phyloP scores from a whole-genome alignment of 306 rosid genomes.

The Citrullus amarus region DNA sequence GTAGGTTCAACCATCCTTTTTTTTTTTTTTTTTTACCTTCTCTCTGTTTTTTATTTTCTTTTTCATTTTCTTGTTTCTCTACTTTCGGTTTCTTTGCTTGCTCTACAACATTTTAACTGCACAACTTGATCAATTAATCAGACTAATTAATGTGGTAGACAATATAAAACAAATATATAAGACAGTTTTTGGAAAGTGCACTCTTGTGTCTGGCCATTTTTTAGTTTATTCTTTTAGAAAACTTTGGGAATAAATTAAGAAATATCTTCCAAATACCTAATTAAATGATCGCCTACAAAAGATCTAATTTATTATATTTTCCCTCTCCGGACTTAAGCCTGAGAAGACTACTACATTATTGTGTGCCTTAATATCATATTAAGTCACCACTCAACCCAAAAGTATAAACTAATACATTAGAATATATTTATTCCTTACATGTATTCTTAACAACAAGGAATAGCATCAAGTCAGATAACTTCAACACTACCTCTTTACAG shows the following conservation, averaged over 20 bases:
- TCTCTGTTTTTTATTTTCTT: background rate
- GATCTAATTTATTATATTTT: background rate
- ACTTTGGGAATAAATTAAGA: background rate
- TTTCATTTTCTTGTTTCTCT: background rate
- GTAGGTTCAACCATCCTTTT: background rate
- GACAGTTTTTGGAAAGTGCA: background rate
- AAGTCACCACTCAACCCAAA: background rate
- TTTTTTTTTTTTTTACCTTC: background rate
- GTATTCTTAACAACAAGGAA: background rate
- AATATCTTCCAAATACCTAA: background rate
- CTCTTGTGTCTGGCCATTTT: background rate
- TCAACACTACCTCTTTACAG: conserved; percentile 56
- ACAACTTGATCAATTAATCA: background rate
- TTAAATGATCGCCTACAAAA: background rate
- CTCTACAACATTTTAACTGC: background rate
- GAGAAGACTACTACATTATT: background rate
- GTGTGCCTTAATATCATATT: background rate
- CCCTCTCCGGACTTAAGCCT: background rate
- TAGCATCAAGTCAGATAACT: background rate
- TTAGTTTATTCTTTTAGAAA: background rate
- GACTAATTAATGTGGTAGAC: background rate
- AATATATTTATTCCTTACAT: background rate
- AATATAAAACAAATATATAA: background rate
- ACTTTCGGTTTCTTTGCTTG: background rate
- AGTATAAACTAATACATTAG: background rate